These are phyloP conservation scores for Tricholoma flavovirens DNA, from an alignment of 768 basidiomycete genomes.

Conservation along the genomic window DNA sequence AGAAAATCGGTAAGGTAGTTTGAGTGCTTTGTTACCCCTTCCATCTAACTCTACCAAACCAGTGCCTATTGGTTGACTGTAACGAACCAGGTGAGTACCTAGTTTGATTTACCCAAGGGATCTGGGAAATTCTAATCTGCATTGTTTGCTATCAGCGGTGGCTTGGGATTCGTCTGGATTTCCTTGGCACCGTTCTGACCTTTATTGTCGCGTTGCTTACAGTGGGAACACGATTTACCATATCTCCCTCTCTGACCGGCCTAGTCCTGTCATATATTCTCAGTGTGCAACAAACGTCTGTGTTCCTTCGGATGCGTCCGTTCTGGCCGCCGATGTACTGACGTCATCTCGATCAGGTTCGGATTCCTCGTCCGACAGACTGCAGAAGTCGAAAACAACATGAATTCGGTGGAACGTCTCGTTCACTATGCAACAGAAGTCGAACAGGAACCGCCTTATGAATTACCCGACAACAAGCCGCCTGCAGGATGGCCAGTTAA, in stretches of 20 bases:
- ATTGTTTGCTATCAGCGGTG: conserved; percentile 44
- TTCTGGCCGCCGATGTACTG: conserved; percentile 4
- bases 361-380: conserved; percentile 73
- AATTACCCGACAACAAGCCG: conserved; percentile 55
- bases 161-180: conserved; percentile 89
- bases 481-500: conserved; percentile 65
- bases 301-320: neutral
- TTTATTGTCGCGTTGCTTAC: conserved; percentile 78
- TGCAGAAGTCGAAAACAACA: conserved; percentile 88
- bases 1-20: conserved; percentile 61
- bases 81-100: conserved; percentile 57
- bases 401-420: conserved; percentile 87
- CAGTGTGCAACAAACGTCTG: conserved; percentile 63
- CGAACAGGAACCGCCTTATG: conserved; percentile 77
- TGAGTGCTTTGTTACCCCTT: neutral
- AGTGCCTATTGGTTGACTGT: conserved; percentile 86
- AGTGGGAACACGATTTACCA: conserved; percentile 64
- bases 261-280: conserved; percentile 76
- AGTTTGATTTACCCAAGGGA: neutral
- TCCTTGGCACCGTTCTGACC: conserved; percentile 65
- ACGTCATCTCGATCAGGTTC: conserved; percentile 37
- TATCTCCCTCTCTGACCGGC: conserved; percentile 77
- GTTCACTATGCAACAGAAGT: conserved; percentile 75
- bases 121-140: conserved; percentile 9
- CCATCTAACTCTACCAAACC: conserved; percentile 4